phyloP scores from a whole-genome alignment of 345 rosid species.

The Rhizophora mangle region DNA sequence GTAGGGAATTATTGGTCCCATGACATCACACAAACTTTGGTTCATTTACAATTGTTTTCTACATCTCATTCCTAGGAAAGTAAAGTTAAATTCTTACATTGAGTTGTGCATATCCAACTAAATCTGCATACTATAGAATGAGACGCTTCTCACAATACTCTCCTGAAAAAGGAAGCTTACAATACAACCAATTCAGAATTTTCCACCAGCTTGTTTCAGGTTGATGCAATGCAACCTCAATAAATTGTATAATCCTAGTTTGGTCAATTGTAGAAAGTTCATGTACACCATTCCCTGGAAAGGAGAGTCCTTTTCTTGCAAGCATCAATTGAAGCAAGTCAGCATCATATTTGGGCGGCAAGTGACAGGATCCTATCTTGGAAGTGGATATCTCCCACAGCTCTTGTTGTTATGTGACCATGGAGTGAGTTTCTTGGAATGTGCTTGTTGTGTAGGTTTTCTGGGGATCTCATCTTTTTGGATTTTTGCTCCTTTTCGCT shows the following conservation, averaged over 20 bases:
- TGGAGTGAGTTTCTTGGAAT: conserved; percentile 15
- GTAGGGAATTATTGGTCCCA: neutral
- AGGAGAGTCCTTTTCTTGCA: neutral
- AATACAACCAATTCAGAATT: neutral
- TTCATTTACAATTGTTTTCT: neutral
- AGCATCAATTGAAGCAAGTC: neutral
- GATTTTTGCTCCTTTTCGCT: neutral
- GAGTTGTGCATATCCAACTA: too few relatives aligned
- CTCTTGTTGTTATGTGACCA: neutral
- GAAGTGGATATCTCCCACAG: neutral
- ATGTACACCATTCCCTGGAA: neutral
- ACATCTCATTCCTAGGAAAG: neutral
- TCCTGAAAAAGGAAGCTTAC: neutral
- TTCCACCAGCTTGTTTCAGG: neutral
- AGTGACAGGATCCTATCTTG: neutral
- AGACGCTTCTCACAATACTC: too few relatives aligned
- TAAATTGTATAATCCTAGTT: neutral
- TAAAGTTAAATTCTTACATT: neutral
- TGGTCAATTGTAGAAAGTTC: neutral
- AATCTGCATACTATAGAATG: too few relatives aligned
- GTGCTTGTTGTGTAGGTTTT: neutral
- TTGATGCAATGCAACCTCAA: neutral
- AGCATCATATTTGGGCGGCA: neutral
- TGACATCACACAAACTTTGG: neutral
- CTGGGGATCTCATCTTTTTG: neutral